Base-by-base conservation (phyloP, 129 eudicot genomes). In the Deinandra increscens region DNA sequence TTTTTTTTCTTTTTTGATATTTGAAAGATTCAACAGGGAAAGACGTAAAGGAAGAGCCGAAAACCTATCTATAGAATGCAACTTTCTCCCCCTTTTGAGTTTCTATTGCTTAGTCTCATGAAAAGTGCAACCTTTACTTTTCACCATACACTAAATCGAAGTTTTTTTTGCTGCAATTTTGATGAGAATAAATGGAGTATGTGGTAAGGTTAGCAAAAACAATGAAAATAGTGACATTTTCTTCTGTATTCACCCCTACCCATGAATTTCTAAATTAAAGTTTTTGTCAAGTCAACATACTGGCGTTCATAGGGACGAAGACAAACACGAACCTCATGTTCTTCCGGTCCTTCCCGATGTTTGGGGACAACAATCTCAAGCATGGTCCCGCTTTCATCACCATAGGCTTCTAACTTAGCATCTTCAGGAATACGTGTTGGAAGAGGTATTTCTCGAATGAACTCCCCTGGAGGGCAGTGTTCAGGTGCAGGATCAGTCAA, bases 401-500 rank as follows among this genome's bases (percentile, higher is more conserved):
- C 84, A 80, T 77, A 81, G 37, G 96, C 96, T 75, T 89, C 96
- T 39, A 89, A 73, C 56, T 86, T 81, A 10, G 96, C 96, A 75
- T 89, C 96, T 64, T 89, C 96, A 5, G 96, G 96, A 20, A 89
- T 89, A 45, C 89, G 85, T 10, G 87, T 78, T 13, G 92, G 92
- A 61, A 89, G 87, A 42, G 90, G 54, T 20, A 89, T 86, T 75
- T 89, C 89, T 59, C 96, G 81, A 31, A 81, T 66, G 55, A 89
- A 89, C 50, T 89, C 96, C 5, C 96, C 96, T 1, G 84, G 96
- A 5, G 96, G 92, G 79, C 96, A 89, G 69, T 85, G 96, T 75
- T 89, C 96, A 0, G 96, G 96, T 49, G 91, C 60, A 29, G 84
- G 86, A 64, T 89, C 96, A 8, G 92, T 84, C 58, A 89, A 71